Base-by-base conservation (phyloP, 106 monocot species). In the Dendrobium huoshanense region DNA sequence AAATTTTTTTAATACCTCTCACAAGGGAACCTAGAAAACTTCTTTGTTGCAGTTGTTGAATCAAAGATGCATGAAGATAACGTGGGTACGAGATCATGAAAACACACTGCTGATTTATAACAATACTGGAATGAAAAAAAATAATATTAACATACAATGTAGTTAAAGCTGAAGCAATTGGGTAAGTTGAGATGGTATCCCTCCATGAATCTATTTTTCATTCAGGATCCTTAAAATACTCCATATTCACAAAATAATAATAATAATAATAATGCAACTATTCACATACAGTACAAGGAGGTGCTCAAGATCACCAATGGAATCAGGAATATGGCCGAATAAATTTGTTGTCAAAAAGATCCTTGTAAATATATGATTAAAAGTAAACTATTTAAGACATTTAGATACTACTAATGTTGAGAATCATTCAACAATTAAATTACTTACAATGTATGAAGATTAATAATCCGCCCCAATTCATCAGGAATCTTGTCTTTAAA, bases 381-480 rank as follows among this genome's bases (percentile, higher is more conserved):
- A 68, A 33, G 68, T n/a, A 68, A 20, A 78, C 17, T 31, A 67
- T n/a, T 67, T 27, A 19, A 47, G 75, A 49, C 10, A 48, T 76
- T 22, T 19, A 41, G 20, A 43, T 22, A 25, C 13, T 76, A 24
- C 27, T 18, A 76, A 41, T 22, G 48, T 45, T 9, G 48, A 76
- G 48, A 17, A 76, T 49, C 17, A 49, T 76, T 76, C 75, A 22
- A 25, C 75, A 47, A 24, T 48, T 49, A 1, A 48, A 24, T 11
- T 41, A n/a, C 88, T 89, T 88, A 99, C 96, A 99, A 85, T 15
- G 95, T 95, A 72, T 99, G 95, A 64, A 99, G 95, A 78, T 99
- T 99, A 68, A 99, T 56, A 25, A 95, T 93, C 75, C 75, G 87
- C 6, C 99, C 99, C 41, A 99, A 80, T 75, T 99, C 92, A 65